Evolutionary conservation across 495 filamentous ascomycete genomes (phyloP).

Genomic region (Penicillium angulare): DNA sequence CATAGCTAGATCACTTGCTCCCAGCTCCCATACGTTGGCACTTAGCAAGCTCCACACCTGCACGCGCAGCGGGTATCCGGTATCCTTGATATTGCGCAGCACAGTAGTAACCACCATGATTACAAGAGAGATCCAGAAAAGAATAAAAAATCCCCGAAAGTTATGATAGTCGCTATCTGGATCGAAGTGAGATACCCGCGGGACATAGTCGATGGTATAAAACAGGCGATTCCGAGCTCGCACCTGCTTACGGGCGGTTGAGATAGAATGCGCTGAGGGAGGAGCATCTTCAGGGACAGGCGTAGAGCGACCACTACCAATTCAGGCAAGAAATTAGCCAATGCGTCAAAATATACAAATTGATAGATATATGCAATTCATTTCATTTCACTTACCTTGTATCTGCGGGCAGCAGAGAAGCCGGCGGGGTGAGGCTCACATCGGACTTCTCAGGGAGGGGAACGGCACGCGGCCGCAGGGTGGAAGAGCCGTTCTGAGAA

Average conservation of each 20-base stretch:
- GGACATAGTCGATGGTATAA: conserved; percentile 90
- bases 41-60: conserved; percentile 86
- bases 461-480: conserved; percentile 33
- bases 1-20: conserved; percentile 80
- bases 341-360: not conserved
- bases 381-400: conserved; percentile 30
- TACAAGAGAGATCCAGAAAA: conserved; percentile 95
- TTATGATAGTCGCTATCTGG: conserved; percentile 87
- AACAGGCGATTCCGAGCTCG: conserved; percentile 85
- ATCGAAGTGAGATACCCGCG: conserved; percentile 96
- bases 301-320: conserved; percentile 78
- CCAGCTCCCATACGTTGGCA: conserved; percentile 83
- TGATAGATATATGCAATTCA: too few species aligned
- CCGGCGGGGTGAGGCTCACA: conserved; percentile 16
- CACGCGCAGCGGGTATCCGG: conserved; percentile 77
- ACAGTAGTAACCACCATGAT: conserved; percentile 95
- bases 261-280: conserved; percentile 82
- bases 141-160: conserved; percentile 93
- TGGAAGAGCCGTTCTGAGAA: conserved; percentile 26
- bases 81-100: conserved; percentile 91
- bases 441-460: conserved; percentile 27
- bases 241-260: conserved; percentile 77
- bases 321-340: conserved; percentile 3
- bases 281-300: conserved; percentile 88
- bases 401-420: conserved; percentile 27